Evolutionary conservation across 2,329 filamentous ascomycete species (phyloP), one percentile per base, ranked within the genome.

Genomic region (Ophiostoma himal-ulmi): DNA sequence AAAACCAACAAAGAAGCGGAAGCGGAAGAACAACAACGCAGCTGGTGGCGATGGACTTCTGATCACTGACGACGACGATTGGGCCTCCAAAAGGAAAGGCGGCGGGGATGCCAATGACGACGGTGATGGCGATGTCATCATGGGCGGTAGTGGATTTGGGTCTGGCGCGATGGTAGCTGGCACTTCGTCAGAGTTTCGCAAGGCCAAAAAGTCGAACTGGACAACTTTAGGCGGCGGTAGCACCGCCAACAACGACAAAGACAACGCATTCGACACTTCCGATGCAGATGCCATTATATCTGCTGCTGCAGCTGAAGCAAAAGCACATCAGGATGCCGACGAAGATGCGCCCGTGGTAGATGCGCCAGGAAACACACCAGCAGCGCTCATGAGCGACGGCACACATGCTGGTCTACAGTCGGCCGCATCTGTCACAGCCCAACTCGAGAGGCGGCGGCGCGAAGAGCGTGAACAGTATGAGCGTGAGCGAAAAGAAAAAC

Each of bases 401-500:
- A 93, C 92, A 2, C 87, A 91, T 76, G 94, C 93, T 0, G 95
- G 95, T 1, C 82, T 99, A 17, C 95, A 99, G 79, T 92, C 87
- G 1, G 94, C 92, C 0, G 89, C 88, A 1, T 85, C 94, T 52
- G 92, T 97, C 26, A 88, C 88, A 0, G 88, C 87, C 8, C 88
- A 91, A 74, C 82, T 91, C 5, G 83, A 86, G 75, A 86, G 87
- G 76, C 88, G 91, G 20, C 77, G 76, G 10, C 72, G 74, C 66
- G 74, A 78, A 71, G 78, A 79, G 72, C 75, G 75, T 8, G 74
- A 74, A 34, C 77, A 78, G 71, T 77, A 79, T 44, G 78, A 77
- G 65, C 71, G 69, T 7, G 73, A 77, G 68, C 60, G 60, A 17
- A 37, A 70, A 4, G 75, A 75, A 54, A 72, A 73, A 62, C 69